These are phyloP conservation scores for Hansenula lynferdii DNA, from an alignment of 1,139 yeast genomes.

Conservation along the genomic window DNA sequence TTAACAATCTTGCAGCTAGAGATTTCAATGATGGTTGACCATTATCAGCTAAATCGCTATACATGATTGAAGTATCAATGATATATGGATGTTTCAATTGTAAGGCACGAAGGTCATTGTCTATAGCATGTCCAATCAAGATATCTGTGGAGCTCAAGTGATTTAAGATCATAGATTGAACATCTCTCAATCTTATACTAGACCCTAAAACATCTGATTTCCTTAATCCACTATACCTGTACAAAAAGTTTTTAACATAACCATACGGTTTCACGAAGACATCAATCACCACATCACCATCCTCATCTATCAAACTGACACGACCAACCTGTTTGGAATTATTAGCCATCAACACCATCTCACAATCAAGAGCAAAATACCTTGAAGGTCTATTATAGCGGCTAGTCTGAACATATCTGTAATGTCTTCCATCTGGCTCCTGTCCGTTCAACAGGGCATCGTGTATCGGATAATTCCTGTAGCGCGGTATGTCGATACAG, in stretches of 20 bases:
- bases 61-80: constrained; percentile 58
- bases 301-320: not conserved
- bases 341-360: no score
- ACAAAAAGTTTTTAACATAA: not conserved
- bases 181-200: not conserved
- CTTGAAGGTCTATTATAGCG: no score
- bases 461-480: no score
- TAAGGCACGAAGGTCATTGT: constrained; percentile 55
- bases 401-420: no score
- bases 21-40: constrained; percentile 41
- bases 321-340: not conserved
- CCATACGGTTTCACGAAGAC: not conserved
- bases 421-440: no score
- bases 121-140: constrained; percentile 63
- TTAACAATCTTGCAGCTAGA: constrained; percentile 50
- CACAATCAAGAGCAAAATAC: no score
- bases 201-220: constrained; percentile 35
- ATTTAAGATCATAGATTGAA: constrained; percentile 45
- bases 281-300: not conserved
- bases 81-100: constrained; percentile 52
- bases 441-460: no score
- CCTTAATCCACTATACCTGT: not conserved
- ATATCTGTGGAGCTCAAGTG: constrained; percentile 45
- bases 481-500: no score
- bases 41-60: constrained; percentile 52